phyloP scores from a whole-genome alignment of 2,329 filamentous ascomycete species.

The Colletotrichum sp. region DNA sequence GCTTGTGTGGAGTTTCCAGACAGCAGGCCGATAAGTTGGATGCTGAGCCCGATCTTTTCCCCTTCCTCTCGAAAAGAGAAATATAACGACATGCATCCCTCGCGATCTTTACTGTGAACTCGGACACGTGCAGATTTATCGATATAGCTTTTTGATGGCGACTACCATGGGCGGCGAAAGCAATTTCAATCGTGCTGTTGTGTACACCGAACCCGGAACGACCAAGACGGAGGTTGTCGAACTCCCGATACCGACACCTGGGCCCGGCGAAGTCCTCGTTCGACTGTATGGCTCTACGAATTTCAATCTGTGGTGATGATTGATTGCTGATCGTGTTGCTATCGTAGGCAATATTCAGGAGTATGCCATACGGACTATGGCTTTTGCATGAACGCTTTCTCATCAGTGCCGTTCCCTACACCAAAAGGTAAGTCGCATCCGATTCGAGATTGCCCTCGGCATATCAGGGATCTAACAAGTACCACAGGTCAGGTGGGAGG shows the following conservation, averaged over 20 bases:
- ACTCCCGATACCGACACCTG: constrained; percentile 26
- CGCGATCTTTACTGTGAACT: not conserved
- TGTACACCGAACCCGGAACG: constrained; percentile 29
- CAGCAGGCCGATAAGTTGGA: not conserved
- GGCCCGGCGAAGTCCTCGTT: constrained; percentile 27
- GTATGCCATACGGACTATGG: constrained; percentile 32
- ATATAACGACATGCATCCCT: constrained; percentile 14
- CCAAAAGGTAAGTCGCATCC: not conserved
- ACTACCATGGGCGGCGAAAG: constrained; percentile 12
- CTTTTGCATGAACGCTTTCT: constrained; percentile 26
- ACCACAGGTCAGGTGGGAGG: constrained; percentile 23
- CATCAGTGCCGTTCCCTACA: constrained; percentile 17
- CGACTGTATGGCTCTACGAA: constrained; percentile 20
- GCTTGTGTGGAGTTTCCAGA: not conserved
- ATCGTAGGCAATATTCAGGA: constrained; percentile 25
- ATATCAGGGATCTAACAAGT: not conserved
- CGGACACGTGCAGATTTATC: not conserved
- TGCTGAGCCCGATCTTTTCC: not conserved
- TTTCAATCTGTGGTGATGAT: not conserved
- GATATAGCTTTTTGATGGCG: constrained; percentile 1
- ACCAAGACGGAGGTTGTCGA: constrained; percentile 29
- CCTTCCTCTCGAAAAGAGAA: not conserved
- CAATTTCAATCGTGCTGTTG: constrained; percentile 25
- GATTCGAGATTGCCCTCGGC: not conserved
- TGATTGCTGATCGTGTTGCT: not conserved